Percentiles rank a stretch among this genome's conserved stretches.
These are phyloP conservation scores for Camellia lanceoleosa DNA, from an alignment of 148 eudicot genomes.

Conservation along the genomic window DNA sequence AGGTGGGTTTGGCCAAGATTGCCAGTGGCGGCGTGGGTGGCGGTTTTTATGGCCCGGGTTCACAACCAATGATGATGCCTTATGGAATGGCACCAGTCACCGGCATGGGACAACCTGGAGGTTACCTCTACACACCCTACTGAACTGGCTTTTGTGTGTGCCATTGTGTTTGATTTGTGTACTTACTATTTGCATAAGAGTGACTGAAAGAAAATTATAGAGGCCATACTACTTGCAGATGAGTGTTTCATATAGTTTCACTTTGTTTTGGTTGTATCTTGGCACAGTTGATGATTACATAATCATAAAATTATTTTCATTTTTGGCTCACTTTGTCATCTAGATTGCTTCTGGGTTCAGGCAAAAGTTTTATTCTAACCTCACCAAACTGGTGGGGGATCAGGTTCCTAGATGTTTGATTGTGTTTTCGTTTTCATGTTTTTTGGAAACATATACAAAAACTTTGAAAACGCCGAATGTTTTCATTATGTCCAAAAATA, in stretches of 20 bases:
- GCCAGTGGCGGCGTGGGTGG: constrained; percentile 27
- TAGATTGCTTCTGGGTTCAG: background rate
- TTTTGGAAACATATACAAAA: no score
- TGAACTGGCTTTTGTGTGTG: background rate
- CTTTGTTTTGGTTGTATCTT: background rate
- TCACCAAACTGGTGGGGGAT: no score
- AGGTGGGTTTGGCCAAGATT: constrained; percentile 58
- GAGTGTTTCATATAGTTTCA: background rate
- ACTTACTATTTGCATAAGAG: no score
- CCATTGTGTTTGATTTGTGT: background rate
- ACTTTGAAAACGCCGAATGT: no score
- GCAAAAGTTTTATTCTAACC: no score
- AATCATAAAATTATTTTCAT: background rate
- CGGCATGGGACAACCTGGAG: constrained; percentile 39
- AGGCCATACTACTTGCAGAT: background rate
- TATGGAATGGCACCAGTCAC: constrained; percentile 71
- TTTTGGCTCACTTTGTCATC: background rate
- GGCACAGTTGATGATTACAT: background rate
- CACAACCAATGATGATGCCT: constrained; percentile 56
- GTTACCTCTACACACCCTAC: background rate
- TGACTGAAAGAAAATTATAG: no score
- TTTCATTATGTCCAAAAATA: no score
- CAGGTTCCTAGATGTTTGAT: no score
- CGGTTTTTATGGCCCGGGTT: constrained; percentile 45
- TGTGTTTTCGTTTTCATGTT: no score